Evolutionary conservation across 176 grass and related monocot species (phyloP).

Genomic region (Lolium perenne): DNA sequence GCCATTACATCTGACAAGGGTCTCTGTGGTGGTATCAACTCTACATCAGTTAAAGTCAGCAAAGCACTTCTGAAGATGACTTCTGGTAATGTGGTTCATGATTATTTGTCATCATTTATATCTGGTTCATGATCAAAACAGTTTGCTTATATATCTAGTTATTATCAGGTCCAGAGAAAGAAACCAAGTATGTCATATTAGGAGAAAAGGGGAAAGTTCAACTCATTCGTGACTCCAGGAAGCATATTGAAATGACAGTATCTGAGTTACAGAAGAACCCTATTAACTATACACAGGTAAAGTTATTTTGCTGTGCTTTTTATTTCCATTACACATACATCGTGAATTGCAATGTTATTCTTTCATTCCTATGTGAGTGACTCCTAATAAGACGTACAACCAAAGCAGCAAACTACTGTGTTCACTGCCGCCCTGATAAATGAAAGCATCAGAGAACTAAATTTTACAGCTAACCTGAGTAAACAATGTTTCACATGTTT

Average conservation of each 20-base stretch:
- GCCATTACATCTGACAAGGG: conserved; percentile 92
- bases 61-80: conserved; percentile 83
- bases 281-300: conserved; percentile 92
- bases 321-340: neutral
- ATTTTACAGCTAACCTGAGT: neutral
- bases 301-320: neutral
- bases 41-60: conserved; percentile 95
- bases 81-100: conserved; percentile 60
- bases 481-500: neutral
- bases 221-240: conserved; percentile 76
- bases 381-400: neutral
- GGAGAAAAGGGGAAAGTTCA: conserved; percentile 98
- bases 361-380: neutral
- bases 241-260: conserved; percentile 64
- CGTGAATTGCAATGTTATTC: neutral
- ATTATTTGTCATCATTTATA: conserved; percentile 9
- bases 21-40: conserved; percentile 96
- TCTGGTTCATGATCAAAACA: neutral
- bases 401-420: neutral
- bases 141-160: neutral
- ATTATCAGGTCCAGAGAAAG: conserved; percentile 81
- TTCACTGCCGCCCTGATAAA: neutral
- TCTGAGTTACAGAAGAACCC: conserved; percentile 90
- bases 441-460: neutral
- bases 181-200: conserved; percentile 84